These are phyloP conservation scores for Aspergillus tamarii DNA, from an alignment of 2,329 filamentous ascomycete species.

Conservation along the genomic window DNA sequence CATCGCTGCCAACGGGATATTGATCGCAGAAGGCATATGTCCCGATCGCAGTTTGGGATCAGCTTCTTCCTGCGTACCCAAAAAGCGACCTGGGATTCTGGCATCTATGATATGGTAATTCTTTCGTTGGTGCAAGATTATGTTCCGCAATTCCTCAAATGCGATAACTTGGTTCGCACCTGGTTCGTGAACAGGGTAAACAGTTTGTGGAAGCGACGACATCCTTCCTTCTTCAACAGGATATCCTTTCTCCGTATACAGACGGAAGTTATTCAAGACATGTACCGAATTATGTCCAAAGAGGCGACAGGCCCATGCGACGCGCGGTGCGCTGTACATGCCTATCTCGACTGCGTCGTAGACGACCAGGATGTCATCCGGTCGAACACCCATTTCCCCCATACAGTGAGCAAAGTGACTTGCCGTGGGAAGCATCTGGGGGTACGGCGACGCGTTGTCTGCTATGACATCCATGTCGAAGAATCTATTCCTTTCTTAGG, in stretches of 20 bases:
- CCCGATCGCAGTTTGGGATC: constrained; percentile 23
- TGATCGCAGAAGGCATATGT: constrained; percentile 32
- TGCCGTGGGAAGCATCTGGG: constrained; percentile 32
- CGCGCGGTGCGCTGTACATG: constrained; percentile 33
- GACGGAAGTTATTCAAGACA: constrained; percentile 35
- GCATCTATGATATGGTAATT: constrained; percentile 28
- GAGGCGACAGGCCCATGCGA: constrained; percentile 31
- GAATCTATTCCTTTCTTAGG: constrained; percentile 24
- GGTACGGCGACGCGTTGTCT: constrained; percentile 28
- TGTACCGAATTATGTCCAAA: constrained; percentile 33
- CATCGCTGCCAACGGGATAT: constrained; percentile 29
- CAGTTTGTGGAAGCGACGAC: background rate
- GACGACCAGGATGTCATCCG: constrained; percentile 31
- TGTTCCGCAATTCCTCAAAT: constrained; percentile 21
- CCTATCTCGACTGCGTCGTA: constrained; percentile 34
- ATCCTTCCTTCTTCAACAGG: constrained; percentile 20
- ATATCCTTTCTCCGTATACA: constrained; percentile 24
- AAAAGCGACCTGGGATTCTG: constrained; percentile 25
- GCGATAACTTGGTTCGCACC: constrained; percentile 13
- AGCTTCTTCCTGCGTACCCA: constrained; percentile 20
- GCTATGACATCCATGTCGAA: constrained; percentile 33
- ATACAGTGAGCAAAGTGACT: constrained; percentile 26
- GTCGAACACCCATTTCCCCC: constrained; percentile 23
- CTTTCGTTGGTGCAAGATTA: background rate
- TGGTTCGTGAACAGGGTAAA: constrained; percentile 11